Evolutionary conservation across 169 alveolate species (phyloP).

Genomic region (Babesia bigemina): DNA sequence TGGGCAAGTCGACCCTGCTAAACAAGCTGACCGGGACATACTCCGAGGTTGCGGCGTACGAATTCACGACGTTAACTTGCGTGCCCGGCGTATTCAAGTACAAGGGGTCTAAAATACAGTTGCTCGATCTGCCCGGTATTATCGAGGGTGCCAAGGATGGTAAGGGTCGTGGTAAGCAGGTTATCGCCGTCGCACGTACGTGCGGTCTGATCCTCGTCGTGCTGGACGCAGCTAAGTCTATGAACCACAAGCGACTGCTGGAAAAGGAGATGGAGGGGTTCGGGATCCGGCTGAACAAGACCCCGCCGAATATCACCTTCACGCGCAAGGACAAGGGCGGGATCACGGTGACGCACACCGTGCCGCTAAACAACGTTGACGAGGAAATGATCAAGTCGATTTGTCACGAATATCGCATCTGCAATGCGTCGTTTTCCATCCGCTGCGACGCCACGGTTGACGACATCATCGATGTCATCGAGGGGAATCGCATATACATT

Average conservation of each 20-base stretch:
- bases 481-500: constrained; percentile 92
- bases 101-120: constrained; percentile 95
- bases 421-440: constrained; percentile 91
- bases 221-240: constrained; percentile 92
- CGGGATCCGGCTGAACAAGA: constrained; percentile 94
- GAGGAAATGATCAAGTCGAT: constrained; percentile 80
- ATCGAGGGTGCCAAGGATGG: constrained; percentile 97
- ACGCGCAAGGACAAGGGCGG: constrained; percentile 80
- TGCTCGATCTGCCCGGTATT: constrained; percentile 96
- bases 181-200: constrained; percentile 97
- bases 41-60: constrained; percentile 98
- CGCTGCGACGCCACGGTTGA: constrained; percentile 96
- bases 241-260: constrained; percentile 89
- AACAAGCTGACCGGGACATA: constrained; percentile 94
- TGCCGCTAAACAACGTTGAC: constrained; percentile 81
- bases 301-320: constrained; percentile 89
- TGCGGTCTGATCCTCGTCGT: constrained; percentile 92
- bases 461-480: constrained; percentile 97
- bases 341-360: constrained; percentile 79
- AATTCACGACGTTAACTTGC: constrained; percentile 98
- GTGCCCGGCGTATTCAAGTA: constrained; percentile 94
- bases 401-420: constrained; percentile 91
- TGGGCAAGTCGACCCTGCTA: constrained; percentile 96
- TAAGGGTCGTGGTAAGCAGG: constrained; percentile 97
- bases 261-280: constrained; percentile 96